Percentiles rank a stretch among this genome's conserved stretches.
phyloP scores from a whole-genome alignment of 768 basidiomycete genomes.

The Termitomyces titanicus region DNA sequence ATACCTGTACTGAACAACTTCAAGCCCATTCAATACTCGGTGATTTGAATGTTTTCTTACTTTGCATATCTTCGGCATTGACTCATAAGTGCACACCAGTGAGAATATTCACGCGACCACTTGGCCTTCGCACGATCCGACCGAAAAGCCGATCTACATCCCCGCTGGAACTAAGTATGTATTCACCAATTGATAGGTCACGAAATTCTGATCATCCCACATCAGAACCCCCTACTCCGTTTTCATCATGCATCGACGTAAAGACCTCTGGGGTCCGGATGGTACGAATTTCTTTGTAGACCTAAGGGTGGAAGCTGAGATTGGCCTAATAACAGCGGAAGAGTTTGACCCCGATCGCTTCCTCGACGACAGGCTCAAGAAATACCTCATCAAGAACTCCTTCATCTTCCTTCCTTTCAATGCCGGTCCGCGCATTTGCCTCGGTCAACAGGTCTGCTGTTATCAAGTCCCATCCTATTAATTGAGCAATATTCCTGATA shows the following conservation, averaged over 20 bases:
- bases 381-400: conserved; percentile 58
- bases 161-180: conserved; percentile 45
- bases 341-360: conserved; percentile 73
- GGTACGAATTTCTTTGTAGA: conserved; percentile 32
- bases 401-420: conserved; percentile 74
- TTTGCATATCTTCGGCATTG: neutral
- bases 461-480: neutral
- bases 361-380: conserved; percentile 59
- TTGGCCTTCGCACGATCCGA: conserved; percentile 42
- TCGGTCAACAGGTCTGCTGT: conserved; percentile 47
- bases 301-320: neutral
- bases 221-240: conserved; percentile 49
- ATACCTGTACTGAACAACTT: neutral
- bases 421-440: conserved; percentile 55
- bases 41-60: conserved; percentile 10
- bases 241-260: conserved; percentile 62
- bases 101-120: conserved; percentile 45
- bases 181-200: neutral
- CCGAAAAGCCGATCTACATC: conserved; percentile 48
- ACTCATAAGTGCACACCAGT: conserved; percentile 22
- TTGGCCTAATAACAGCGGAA: conserved; percentile 35
- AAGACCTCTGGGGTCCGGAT: conserved; percentile 70
- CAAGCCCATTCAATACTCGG: conserved; percentile 49
- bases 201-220: neutral
- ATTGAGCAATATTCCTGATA: neutral